A percentile compares a stretch with the other conserved stretches of the same genome.
phyloP scores from a whole-genome alignment of 2,329 filamentous ascomycete species.

The Claviceps digitariae region DNA sequence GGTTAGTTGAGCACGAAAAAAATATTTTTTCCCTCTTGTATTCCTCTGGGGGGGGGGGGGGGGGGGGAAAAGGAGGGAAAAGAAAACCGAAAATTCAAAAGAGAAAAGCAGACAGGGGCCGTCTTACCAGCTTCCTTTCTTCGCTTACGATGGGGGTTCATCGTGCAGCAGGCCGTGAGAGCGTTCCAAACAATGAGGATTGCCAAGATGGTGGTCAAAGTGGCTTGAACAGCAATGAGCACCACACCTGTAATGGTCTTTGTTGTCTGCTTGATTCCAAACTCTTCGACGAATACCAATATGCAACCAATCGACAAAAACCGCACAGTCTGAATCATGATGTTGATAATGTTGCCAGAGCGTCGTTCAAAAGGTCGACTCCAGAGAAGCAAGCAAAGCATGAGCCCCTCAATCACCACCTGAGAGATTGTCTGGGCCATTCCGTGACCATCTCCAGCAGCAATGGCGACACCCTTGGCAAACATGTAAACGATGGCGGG shows the following conservation, averaged over 20 bases:
- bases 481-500: conserved; percentile 85
- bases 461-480: conserved; percentile 74
- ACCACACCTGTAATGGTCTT: conserved; percentile 91
- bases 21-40: conserved; percentile 16
- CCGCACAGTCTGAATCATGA: conserved; percentile 77
- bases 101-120: neutral
- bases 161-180: conserved; percentile 65
- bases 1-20: conserved; percentile 1
- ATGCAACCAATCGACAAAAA: conserved; percentile 82
- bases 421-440: conserved; percentile 68
- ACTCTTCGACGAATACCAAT: conserved; percentile 84
- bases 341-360: conserved; percentile 86
- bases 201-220: conserved; percentile 67
- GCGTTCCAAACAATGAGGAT: conserved; percentile 85
- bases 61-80: neutral
- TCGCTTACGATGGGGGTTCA: conserved; percentile 81
- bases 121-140: conserved; percentile 78
- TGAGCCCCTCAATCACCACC: conserved; percentile 64
- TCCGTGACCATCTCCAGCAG: conserved; percentile 73
- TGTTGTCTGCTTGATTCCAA: conserved; percentile 79
- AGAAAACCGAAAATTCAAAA: neutral
- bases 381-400: conserved; percentile 73
- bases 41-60: too few species aligned
- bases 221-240: conserved; percentile 80
- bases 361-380: conserved; percentile 74